A percentile compares a stretch with the other conserved stretches of the same genome.
Evolutionary conservation across 2,329 filamentous ascomycete genomes (phyloP).

Genomic region (Epichloe festucae): DNA sequence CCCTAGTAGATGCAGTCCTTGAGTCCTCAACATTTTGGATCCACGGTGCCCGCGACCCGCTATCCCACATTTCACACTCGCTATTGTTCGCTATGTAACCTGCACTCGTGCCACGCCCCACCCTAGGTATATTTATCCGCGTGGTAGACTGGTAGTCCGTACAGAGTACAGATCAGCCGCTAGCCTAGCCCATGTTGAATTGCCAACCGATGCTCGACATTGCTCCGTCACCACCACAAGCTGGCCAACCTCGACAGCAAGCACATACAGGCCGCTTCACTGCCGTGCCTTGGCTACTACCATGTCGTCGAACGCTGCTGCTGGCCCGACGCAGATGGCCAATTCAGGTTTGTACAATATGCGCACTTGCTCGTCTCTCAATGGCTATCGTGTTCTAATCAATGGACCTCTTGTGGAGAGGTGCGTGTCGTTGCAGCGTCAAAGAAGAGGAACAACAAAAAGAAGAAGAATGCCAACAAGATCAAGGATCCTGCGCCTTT

Average conservation of each 20-base stretch:
- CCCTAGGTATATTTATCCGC: neutral
- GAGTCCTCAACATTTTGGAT: neutral
- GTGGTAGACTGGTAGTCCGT: neutral
- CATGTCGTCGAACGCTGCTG: conserved; percentile 28
- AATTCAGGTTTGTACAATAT: conserved; percentile 22
- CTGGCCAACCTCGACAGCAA: conserved; percentile 8
- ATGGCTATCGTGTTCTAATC: conserved; percentile 19
- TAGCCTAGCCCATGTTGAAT: neutral
- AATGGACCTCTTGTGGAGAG: conserved; percentile 2
- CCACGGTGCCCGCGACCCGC: conserved; percentile 1
- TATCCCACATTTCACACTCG: neutral
- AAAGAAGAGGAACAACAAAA: conserved; percentile 47
- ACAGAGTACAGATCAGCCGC: no score
- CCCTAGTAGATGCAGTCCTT: neutral
- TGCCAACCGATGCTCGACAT: conserved; percentile 4
- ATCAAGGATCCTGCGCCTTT: conserved; percentile 27
- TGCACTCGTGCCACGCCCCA: no score
- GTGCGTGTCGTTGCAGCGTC: conserved; percentile 19
- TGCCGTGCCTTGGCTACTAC: conserved; percentile 8
- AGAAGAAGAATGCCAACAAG: conserved; percentile 43
- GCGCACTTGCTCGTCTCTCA: neutral
- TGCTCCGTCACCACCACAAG: conserved; percentile 7
- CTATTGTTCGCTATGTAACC: neutral
- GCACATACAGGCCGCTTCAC: conserved; percentile 2
- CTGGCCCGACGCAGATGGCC: conserved; percentile 22